phyloP scores from a whole-genome alignment of 1,284 basidiomycete species.

The Malassezia pachydermatis region DNA sequence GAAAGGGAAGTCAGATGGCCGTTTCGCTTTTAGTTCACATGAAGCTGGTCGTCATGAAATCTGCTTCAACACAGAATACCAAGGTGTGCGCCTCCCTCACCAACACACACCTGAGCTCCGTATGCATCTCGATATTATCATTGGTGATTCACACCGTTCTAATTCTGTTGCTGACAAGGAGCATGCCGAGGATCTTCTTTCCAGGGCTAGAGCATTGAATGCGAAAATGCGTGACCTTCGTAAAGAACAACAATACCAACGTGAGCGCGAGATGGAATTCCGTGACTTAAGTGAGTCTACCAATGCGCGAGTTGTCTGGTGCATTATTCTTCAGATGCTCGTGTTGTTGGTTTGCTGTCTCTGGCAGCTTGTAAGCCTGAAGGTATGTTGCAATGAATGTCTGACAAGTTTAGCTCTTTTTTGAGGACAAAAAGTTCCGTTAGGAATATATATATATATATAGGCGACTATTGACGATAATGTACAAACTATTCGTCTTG shows the following conservation, averaged over 20 bases:
- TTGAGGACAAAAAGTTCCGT: constrained; percentile 43
- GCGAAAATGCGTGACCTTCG: constrained; percentile 82
- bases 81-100: constrained; percentile 18
- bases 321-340: constrained; percentile 73
- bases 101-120: constrained; percentile 78
- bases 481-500: constrained; percentile 6
- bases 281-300: constrained; percentile 76
- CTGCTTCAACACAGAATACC: constrained; percentile 70
- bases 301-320: constrained; percentile 84
- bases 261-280: constrained; percentile 81
- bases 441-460: too few relatives aligned
- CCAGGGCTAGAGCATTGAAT: constrained; percentile 82
- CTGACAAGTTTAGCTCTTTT: constrained; percentile 28
- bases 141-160: constrained; percentile 74
- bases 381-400: constrained; percentile 50
- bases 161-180: constrained; percentile 33
- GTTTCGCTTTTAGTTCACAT: constrained; percentile 94
- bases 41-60: constrained; percentile 93
- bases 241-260: constrained; percentile 92
- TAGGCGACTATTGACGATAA: too few relatives aligned
- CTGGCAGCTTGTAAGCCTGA: constrained; percentile 88
- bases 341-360: constrained; percentile 72
- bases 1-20: constrained; percentile 73
- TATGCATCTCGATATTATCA: constrained; percentile 84
- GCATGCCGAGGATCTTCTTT: constrained; percentile 76